phyloP scores from a whole-genome alignment of 306 rosid species.

The Prunus mume region DNA sequence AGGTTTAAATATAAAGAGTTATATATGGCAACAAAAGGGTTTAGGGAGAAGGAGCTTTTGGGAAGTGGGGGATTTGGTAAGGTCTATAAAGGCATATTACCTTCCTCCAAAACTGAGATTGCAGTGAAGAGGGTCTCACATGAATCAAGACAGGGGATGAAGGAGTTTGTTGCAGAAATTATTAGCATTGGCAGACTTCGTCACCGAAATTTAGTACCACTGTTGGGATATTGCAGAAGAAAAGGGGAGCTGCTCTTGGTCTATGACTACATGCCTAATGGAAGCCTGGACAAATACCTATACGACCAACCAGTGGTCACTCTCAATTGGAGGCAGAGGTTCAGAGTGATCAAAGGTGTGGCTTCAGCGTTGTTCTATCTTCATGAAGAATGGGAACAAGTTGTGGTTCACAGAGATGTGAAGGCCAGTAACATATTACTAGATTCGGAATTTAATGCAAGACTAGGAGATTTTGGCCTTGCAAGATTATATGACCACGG shows the following conservation, averaged over 20 bases:
- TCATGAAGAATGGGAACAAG: constrained; percentile 34
- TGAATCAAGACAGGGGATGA: constrained; percentile 38
- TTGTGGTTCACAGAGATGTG: constrained; percentile 43
- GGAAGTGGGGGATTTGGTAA: constrained; percentile 37
- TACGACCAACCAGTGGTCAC: constrained; percentile 9
- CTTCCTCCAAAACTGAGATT: constrained; percentile 26
- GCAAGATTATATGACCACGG: constrained; percentile 41
- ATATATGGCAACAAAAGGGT: constrained; percentile 37
- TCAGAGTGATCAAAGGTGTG: constrained; percentile 30
- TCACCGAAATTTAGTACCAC: constrained; percentile 34
- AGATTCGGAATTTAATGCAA: constrained; percentile 30
- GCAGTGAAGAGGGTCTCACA: constrained; percentile 34
- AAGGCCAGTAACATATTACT: constrained; percentile 40
- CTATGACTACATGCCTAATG: constrained; percentile 36
- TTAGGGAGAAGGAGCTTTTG: constrained; percentile 30
- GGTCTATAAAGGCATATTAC: constrained; percentile 35
- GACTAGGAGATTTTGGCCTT: constrained; percentile 38
- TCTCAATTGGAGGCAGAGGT: constrained; percentile 32
- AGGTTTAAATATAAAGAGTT: constrained; percentile 29
- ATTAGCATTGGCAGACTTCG: constrained; percentile 29
- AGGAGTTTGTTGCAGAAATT: constrained; percentile 35
- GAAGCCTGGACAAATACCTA: constrained; percentile 40
- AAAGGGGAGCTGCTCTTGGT: constrained; percentile 38
- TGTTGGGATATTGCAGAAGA: constrained; percentile 37
- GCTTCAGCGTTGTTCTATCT: constrained; percentile 32